A percentile compares a stretch with the other conserved stretches of the same genome.
Evolutionary conservation across 768 basidiomycete genomes (phyloP).

Genomic region (Trametes cinnabarina): DNA sequence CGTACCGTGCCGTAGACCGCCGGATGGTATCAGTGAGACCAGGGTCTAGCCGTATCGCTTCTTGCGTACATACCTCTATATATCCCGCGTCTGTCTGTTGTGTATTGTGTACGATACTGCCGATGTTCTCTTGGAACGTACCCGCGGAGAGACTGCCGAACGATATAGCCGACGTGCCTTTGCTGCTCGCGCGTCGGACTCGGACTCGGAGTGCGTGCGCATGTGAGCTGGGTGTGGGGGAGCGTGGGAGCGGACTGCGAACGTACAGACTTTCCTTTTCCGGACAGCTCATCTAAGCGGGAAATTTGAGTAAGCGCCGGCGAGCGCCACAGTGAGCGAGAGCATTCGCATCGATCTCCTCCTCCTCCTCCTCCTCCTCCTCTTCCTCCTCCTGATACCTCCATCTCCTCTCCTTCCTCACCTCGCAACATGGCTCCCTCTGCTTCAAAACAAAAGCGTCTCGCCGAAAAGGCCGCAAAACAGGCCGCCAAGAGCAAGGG

Average conservation of each 20-base stretch:
- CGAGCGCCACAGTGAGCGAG: constrained; percentile 7
- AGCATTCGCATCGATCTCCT: constrained; percentile 6
- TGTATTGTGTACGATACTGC: constrained; percentile 1
- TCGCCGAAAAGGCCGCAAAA: constrained; percentile 92
- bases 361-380: not conserved
- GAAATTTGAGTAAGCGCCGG: constrained; percentile 20
- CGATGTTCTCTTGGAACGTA: not conserved
- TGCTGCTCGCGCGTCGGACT: not conserved
- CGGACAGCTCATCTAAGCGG: constrained; percentile 23
- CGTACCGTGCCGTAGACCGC: not conserved
- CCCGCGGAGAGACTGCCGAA: not conserved
- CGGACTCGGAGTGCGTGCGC: not conserved
- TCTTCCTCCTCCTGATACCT: not conserved
- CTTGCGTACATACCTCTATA: constrained; percentile 16
- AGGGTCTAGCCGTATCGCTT: not conserved
- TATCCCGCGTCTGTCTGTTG: constrained; percentile 10
- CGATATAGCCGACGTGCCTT: not conserved
- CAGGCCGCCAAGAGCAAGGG: constrained; percentile 56
- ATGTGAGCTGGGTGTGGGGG: not conserved
- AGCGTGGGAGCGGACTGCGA: not conserved
- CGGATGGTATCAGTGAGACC: not conserved
- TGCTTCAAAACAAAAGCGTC: constrained; percentile 86
- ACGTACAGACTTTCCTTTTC: constrained; percentile 11
- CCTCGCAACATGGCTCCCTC: constrained; percentile 51
- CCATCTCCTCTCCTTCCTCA: not conserved